A percentile compares a stretch with the other conserved stretches of the same genome.
Conservation (phyloP, 495 filamentous ascomycete genomes). For the Trichoderma asperelloides region DNA sequence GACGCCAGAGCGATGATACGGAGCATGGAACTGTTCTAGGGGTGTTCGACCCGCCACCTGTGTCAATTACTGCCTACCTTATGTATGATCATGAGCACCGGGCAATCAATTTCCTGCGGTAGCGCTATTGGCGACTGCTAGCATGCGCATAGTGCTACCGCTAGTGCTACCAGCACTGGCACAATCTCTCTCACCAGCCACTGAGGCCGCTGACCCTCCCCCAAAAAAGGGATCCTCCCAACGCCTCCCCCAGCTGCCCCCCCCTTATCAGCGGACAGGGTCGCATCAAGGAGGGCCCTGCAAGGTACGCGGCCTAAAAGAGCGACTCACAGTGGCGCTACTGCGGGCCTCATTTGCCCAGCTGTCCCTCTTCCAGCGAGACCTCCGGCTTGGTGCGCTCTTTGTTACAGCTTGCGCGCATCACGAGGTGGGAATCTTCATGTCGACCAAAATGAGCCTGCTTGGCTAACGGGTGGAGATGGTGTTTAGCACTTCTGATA, state of each 20-base stretch:
- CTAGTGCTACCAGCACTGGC: neutral
- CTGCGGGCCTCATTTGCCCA: constrained; percentile 6
- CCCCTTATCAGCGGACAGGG: constrained; percentile 4
- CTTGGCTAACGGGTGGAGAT: neutral
- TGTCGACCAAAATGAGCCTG: neutral
- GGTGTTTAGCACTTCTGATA: neutral
- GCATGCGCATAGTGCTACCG: too few species aligned
- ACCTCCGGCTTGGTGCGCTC: neutral
- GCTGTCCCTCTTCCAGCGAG: neutral
- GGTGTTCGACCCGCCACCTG: too few species aligned
- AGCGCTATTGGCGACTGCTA: neutral
- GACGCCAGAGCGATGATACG: neutral
- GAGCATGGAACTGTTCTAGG: neutral
- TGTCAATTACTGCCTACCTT: too few species aligned
- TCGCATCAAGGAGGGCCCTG: neutral
- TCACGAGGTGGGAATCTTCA: constrained; percentile 2
- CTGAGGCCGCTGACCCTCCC: neutral
- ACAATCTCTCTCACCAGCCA: neutral
- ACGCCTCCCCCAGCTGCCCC: neutral
- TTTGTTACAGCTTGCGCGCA: neutral
- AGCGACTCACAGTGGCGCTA: neutral
- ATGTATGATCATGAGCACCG: too few species aligned
- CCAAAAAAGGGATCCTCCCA: neutral
- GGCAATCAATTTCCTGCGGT: neutral
- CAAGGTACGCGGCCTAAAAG: constrained; percentile 2